A percentile compares a stretch with the other conserved stretches of the same genome.
Conservation (phyloP, 108 stramenopile species). For the Licmophora abbreviata region DNA sequence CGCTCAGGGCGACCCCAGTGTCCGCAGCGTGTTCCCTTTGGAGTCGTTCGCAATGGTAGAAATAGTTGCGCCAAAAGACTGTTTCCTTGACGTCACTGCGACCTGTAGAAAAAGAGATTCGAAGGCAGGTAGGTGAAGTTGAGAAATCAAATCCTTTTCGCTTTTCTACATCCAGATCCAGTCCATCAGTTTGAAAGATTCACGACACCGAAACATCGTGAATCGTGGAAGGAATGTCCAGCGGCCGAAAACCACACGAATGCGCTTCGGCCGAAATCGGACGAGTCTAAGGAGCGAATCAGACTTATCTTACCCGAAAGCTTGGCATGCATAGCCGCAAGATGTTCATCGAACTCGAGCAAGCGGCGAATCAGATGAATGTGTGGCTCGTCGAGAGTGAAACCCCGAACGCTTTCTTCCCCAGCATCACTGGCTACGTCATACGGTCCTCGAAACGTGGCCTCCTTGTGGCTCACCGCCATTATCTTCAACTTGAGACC, state of each 20-base stretch:
- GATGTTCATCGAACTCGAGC: constrained; percentile 37
- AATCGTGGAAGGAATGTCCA: no score
- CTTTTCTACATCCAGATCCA: no score
- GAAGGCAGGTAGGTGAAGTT: no score
- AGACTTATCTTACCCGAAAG: constrained; percentile 39
- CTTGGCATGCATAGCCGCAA: constrained; percentile 25
- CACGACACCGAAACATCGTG: no score
- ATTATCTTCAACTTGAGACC: constrained; percentile 26
- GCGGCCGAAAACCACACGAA: no score
- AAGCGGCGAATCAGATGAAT: constrained; percentile 33
- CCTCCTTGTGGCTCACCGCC: constrained; percentile 16
- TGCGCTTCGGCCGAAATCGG: no score
- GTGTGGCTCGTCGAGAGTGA: constrained; percentile 25
- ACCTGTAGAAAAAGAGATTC: constrained; percentile 2
- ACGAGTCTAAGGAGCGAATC: no score
- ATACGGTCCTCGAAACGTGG: constrained; percentile 26
- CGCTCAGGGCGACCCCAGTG: no score
- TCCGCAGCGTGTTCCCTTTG: constrained; percentile 15
- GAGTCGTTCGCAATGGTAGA: constrained; percentile 33
- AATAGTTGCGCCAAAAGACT: constrained; percentile 58
- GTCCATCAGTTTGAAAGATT: no score
- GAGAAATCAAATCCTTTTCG: no score
- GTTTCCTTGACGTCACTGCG: constrained; percentile 17
- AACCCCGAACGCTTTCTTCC: neutral
- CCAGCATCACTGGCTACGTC: neutral